A percentile compares a stretch with the other conserved stretches of the same genome.
phyloP scores from a whole-genome alignment of 768 basidiomycete species.

The Kwoniella sp. region DNA sequence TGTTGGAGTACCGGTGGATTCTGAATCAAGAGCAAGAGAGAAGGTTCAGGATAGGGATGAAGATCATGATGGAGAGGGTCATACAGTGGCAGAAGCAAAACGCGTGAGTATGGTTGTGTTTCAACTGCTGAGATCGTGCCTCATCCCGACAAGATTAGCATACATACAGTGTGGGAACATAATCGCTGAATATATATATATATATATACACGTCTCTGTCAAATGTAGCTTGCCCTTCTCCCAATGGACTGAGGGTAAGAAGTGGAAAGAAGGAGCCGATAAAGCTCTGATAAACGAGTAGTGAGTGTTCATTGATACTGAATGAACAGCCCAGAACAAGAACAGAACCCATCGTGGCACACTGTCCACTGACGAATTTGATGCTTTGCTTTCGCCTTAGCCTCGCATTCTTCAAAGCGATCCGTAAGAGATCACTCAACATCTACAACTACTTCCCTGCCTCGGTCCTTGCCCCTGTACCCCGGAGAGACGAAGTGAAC shows the following conservation, averaged over 20 bases:
- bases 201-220: not conserved
- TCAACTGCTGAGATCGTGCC: too few relatives aligned
- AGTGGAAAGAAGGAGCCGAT: slow-evolving; percentile 8
- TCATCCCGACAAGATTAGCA: too few relatives aligned
- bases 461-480: not conserved
- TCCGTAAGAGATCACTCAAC: slow-evolving; percentile 14
- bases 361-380: too few relatives aligned
- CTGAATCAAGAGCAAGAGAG: slow-evolving; percentile 19
- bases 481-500: not conserved
- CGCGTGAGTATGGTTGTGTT: slow-evolving; percentile 25
- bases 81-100: slow-evolving; percentile 14
- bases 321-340: too few relatives aligned
- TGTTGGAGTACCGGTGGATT: slow-evolving; percentile 13
- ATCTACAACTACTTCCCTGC: slow-evolving; percentile 8
- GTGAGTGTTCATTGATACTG: too few relatives aligned
- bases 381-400: too few relatives aligned
- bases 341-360: too few relatives aligned
- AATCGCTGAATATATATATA: too few relatives aligned
- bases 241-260: slow-evolving; percentile 3
- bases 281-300: not conserved
- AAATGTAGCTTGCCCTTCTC: slow-evolving; percentile 1
- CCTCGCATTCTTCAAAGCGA: slow-evolving; percentile 10
- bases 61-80: slow-evolving; percentile 3
- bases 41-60: slow-evolving; percentile 15
- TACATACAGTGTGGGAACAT: too few relatives aligned